phyloP scores from a whole-genome alignment of 192 early-diverging fungal species.

The Thoreauomyces humboldtii region DNA sequence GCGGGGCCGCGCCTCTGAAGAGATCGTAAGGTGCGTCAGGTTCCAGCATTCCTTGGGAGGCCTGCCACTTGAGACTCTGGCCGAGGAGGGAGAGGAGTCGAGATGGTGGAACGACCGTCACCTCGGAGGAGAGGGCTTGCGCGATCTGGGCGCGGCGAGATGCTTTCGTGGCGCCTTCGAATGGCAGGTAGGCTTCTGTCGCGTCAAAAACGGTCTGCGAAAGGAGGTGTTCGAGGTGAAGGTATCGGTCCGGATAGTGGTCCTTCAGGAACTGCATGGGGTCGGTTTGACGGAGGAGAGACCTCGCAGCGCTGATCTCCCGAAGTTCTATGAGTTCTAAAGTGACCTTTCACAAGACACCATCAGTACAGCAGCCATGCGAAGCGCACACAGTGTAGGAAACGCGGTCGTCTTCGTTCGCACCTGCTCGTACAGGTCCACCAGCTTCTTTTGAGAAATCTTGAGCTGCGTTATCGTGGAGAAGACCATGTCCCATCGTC shows the following conservation, averaged over 20 bases:
- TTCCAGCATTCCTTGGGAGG: constrained; percentile 71
- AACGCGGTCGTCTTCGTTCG: not conserved
- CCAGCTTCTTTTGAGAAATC: constrained; percentile 65
- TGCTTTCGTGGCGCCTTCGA: constrained; percentile 64
- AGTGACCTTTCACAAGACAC: constrained; percentile 61
- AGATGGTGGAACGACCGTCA: constrained; percentile 70
- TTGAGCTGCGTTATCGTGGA: constrained; percentile 65
- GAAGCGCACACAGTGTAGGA: not conserved
- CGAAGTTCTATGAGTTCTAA: constrained; percentile 83
- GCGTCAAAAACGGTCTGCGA: constrained; percentile 68
- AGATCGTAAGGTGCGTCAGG: constrained; percentile 69
- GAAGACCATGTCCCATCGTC: constrained; percentile 86
- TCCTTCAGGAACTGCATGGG: constrained; percentile 82
- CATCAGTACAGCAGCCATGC: not conserved
- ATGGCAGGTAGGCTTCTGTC: constrained; percentile 69
- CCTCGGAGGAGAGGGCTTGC: constrained; percentile 50
- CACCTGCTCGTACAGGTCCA: constrained; percentile 89
- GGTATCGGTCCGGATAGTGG: constrained; percentile 74
- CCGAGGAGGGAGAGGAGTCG: constrained; percentile 82
- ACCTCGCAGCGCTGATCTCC: constrained; percentile 80
- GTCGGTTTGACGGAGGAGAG: constrained; percentile 83
- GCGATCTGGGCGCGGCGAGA: constrained; percentile 75
- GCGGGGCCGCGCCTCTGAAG: constrained; percentile 68
- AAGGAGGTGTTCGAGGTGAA: constrained; percentile 77
- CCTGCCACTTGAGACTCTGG: constrained; percentile 88